These are phyloP conservation scores for Nakazawaea ernobii DNA, from an alignment of 805 yeast species.

Conservation along the genomic window DNA sequence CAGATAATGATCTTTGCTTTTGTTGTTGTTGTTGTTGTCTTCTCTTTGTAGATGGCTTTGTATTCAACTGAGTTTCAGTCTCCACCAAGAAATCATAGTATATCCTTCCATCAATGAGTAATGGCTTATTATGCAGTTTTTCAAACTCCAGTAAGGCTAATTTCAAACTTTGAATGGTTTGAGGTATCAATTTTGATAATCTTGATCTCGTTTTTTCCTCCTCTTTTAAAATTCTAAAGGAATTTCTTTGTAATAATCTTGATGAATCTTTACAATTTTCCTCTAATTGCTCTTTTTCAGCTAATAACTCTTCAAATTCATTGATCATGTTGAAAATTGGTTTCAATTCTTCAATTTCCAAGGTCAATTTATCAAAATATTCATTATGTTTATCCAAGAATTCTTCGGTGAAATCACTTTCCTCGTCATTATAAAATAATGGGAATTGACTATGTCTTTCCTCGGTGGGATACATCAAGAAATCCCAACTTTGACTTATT, in stretches of 20 bases:
- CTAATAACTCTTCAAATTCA: constrained; percentile 46
- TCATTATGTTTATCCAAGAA: constrained; percentile 58
- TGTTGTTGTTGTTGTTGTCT: constrained; percentile 14
- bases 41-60: constrained; percentile 19
- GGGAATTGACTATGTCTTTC: constrained; percentile 45
- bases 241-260: constrained; percentile 65
- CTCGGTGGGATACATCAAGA: constrained; percentile 49
- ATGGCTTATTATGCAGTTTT: constrained; percentile 28
- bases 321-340: constrained; percentile 53
- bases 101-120: constrained; percentile 43
- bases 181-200: constrained; percentile 64
- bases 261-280: constrained; percentile 77
- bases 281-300: constrained; percentile 57
- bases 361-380: constrained; percentile 49
- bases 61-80: constrained; percentile 24
- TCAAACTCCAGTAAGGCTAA: constrained; percentile 44
- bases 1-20: constrained; percentile 3
- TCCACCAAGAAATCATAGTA: constrained; percentile 32
- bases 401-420: constrained; percentile 44
- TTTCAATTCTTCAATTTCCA: constrained; percentile 42
- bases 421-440: constrained; percentile 29
- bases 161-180: constrained; percentile 46
- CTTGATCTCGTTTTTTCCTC: constrained; percentile 76
- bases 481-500: constrained; percentile 58
- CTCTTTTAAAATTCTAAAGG: constrained; percentile 69